phyloP scores from a whole-genome alignment of 2,329 filamentous ascomycete genomes.

The Fusarium napiforme region DNA sequence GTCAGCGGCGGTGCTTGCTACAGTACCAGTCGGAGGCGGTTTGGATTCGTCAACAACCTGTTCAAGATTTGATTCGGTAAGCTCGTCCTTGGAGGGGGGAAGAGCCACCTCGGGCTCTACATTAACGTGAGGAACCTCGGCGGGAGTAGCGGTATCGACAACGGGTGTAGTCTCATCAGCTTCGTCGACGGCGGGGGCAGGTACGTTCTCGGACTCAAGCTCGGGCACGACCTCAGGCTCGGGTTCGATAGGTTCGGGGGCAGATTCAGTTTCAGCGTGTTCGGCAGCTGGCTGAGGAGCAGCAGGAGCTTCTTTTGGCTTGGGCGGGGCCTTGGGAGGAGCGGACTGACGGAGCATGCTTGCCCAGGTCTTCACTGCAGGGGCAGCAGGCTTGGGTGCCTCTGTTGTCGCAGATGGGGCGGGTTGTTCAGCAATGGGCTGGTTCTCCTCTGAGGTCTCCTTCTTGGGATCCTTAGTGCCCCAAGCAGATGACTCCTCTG shows the following conservation, averaged over 20 bases:
- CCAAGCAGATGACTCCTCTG: conserved; percentile 72
- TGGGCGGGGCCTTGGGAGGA: conserved; percentile 66
- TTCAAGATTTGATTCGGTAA: conserved; percentile 93
- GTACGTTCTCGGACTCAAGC: conserved; percentile 49
- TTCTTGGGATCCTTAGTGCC: conserved; percentile 53
- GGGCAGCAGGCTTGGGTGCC: conserved; percentile 52
- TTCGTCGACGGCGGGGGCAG: conserved; percentile 46
- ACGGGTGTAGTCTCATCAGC: conserved; percentile 46
- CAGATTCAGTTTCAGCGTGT: conserved; percentile 51
- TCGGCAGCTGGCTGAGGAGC: conserved; percentile 55
- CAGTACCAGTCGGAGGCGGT: conserved; percentile 82
- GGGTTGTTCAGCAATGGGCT: conserved; percentile 47
- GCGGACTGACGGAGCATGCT: conserved; percentile 76
- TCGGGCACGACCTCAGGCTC: conserved; percentile 50
- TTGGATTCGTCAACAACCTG: conserved; percentile 85
- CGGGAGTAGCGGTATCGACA: conserved; percentile 46
- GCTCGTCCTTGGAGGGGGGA: conserved; percentile 79
- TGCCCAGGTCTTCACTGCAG: conserved; percentile 73
- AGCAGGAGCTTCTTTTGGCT: conserved; percentile 62
- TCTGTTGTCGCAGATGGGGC: conserved; percentile 50
- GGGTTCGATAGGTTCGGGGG: conserved; percentile 47
- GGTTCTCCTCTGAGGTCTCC: conserved; percentile 50
- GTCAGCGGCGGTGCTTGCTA: conserved; percentile 88
- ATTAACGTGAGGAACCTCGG: conserved; percentile 27
- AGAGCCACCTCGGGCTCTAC: conserved; percentile 60